phyloP scores from a whole-genome alignment of 148 eudicot genomes.

The Euryodendron excelsum region DNA sequence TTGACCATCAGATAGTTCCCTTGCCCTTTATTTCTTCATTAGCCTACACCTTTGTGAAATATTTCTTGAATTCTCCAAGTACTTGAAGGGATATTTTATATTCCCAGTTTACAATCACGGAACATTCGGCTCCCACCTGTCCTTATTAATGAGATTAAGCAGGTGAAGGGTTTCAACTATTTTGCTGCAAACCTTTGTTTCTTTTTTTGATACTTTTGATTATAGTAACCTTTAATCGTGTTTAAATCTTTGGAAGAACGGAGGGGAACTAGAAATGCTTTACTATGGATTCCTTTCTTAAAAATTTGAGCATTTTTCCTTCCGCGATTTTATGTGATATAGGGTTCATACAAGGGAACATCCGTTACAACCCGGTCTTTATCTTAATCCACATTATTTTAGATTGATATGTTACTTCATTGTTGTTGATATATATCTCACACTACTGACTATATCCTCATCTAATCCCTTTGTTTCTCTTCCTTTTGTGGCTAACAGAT shows the following conservation, averaged over 20 bases:
- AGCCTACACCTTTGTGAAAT: background rate
- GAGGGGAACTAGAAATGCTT: background rate
- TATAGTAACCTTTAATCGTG: background rate
- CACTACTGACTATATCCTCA: background rate
- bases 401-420: background rate
- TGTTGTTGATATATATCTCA: background rate
- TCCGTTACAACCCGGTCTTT: background rate
- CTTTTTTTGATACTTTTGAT: background rate
- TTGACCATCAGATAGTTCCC: background rate
- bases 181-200: background rate
- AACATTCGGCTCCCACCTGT: background rate
- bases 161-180: background rate
- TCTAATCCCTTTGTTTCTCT: background rate
- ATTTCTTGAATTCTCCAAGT: background rate
- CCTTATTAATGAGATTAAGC: background rate
- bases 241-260: background rate
- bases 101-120: background rate
- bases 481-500: conserved; percentile 21
- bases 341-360: background rate
- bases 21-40: background rate
- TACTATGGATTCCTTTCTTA: too few relatives aligned
- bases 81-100: background rate
- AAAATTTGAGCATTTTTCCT: background rate
- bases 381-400: background rate
- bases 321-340: background rate